phyloP scores from a whole-genome alignment of 805 yeast genomes.

The Debaryomyces tyrocola region DNA sequence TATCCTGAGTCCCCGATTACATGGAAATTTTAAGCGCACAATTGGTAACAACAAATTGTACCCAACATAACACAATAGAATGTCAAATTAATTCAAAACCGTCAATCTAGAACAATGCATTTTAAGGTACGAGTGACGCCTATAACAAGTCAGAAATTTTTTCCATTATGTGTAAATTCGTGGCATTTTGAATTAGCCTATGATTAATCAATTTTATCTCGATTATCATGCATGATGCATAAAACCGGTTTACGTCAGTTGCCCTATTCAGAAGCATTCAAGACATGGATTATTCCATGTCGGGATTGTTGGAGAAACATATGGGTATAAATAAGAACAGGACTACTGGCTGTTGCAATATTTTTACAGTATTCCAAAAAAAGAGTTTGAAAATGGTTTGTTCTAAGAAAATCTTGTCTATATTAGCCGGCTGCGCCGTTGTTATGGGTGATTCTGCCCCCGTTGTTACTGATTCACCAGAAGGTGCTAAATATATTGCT shows the following conservation, averaged over 20 bases:
- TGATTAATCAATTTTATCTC: not conserved
- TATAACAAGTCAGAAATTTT: not conserved
- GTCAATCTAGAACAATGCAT: too few species aligned
- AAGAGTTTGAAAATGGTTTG: conserved; percentile 8
- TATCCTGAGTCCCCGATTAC: too few species aligned
- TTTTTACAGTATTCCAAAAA: not conserved
- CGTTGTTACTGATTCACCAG: conserved; percentile 27
- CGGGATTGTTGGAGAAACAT: too few species aligned
- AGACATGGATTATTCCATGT: too few species aligned
- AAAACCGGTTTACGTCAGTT: too few species aligned
- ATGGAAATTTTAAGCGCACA: too few species aligned
- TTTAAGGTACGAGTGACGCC: not conserved
- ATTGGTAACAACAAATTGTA: too few species aligned
- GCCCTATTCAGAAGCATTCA: too few species aligned
- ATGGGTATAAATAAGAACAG: too few species aligned
- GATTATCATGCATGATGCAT: not conserved
- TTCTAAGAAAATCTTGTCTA: not conserved
- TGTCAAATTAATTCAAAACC: too few species aligned
- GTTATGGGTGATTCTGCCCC: conserved; percentile 24
- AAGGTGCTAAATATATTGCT: conserved; percentile 27
- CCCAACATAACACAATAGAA: too few species aligned
- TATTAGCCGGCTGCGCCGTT: conserved; percentile 6
- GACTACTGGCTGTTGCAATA: not conserved
- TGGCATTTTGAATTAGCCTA: conserved; percentile 1
- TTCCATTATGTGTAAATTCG: not conserved